Conservation (phyloP, 306 rosid species). For the Vigna angularis region DNA sequence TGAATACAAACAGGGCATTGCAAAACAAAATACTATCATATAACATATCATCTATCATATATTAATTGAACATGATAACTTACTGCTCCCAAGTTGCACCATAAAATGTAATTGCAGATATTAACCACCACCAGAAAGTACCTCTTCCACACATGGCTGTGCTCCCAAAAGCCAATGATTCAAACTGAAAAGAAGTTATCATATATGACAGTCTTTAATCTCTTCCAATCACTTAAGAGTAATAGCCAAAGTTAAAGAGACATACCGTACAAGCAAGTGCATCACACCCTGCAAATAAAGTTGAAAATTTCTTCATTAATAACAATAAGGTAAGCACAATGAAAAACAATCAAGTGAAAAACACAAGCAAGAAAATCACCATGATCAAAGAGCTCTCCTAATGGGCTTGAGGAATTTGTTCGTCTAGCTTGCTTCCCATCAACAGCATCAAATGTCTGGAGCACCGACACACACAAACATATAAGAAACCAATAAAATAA, state of each 20-base stretch:
- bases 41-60: not conserved
- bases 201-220: slow-evolving; percentile 36
- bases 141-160: slow-evolving; percentile 88
- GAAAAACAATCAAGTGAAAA: slow-evolving; percentile 21
- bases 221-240: slow-evolving; percentile 38
- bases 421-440: slow-evolving; percentile 99
- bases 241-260: slow-evolving; percentile 38
- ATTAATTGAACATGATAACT: slow-evolving; percentile 51
- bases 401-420: slow-evolving; percentile 93
- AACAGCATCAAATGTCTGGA: slow-evolving; percentile 96
- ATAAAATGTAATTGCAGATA: slow-evolving; percentile 91
- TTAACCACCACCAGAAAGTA: slow-evolving; percentile 96
- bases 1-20: slow-evolving; percentile 2
- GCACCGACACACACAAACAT: not conserved
- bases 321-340: slow-evolving; percentile 1
- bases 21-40: not conserved
- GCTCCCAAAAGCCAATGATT: slow-evolving; percentile 92
- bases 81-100: slow-evolving; percentile 98
- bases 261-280: slow-evolving; percentile 98
- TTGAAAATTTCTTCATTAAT: slow-evolving; percentile 47
- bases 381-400: slow-evolving; percentile 98
- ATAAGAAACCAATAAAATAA: slow-evolving; percentile 13
- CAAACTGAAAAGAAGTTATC: slow-evolving; percentile 64
- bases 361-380: slow-evolving; percentile 57
- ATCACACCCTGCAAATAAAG: slow-evolving; percentile 88